Base-by-base conservation (phyloP, 129 eudicot genomes). In the Pulicaria dysenterica region DNA sequence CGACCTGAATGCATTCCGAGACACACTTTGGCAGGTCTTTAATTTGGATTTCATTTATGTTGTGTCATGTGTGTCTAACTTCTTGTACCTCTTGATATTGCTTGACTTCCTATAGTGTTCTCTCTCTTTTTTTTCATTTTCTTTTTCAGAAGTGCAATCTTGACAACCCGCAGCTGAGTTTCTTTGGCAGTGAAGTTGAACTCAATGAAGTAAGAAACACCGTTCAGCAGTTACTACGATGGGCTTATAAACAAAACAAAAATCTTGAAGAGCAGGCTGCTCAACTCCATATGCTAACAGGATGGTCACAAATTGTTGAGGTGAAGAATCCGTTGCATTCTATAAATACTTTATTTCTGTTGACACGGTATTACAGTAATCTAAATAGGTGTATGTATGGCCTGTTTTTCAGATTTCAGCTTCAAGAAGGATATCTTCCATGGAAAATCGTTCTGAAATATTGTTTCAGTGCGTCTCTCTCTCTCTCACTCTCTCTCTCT, bases 251-350 rank as follows among this genome's bases (percentile, higher is more conserved):
- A 70, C 92, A 90, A 83, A 94, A 94, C 84, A 94, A 83, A 76
- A 90, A 94, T 84, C 99, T 94, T 77, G 99, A 94, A 83, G 99
- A 94, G 66, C 99, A 94, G 44, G 99, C 97, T 70, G 95, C 99
- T 48, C 99, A 94, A 76, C 96, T 94, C 54, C 99, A 94, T 81
- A 88, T 90, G 99, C 83, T 90, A 80, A 84, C 90, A 10, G 85
- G 99, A 77, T 94, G 99, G 99, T 88, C 95, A 15, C 99, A 94
- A 79, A 83, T 90, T 83, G 99, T 86, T 49, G 97, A 94, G 94
- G 99, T 90, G 59, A 69, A 36, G n/a, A 14, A 7, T 56, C 16
- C 79, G 31, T 19, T 59, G 31, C 42, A 19, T 69, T 49, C 16
- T 41, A n/a, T 58, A 3, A 38, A 5, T 69, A 7, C 5, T 14